Evolutionary conservation across 352 stramenopile genomes (phyloP), one percentile per base, ranked within the genome.

Genomic region (Pythium biforme): DNA sequence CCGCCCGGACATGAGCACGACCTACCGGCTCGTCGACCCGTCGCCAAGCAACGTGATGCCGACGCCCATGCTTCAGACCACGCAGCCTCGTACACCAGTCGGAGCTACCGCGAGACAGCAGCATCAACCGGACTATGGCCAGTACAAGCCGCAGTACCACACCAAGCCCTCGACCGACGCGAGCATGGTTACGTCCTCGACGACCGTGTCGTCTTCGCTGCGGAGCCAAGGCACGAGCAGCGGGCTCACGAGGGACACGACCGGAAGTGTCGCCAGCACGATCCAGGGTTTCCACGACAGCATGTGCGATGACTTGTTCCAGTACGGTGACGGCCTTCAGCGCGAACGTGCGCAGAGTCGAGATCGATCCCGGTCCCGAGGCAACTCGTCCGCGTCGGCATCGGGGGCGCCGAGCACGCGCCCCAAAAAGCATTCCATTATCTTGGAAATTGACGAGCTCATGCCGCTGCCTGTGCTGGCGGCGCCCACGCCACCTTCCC

Each of bases 281-380:
- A 43, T 70, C 45, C 41, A 70, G 26, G 51, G 56, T 14, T 49
- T 70, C 43, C 64, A 70, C 31, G 64, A 70, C 37, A 70, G 64
- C 34, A 57, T 62, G 43, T 63, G 64, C 34, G 52, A 62, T 15
- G 64, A 70, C 27, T 45, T 57, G 6, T 70, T 62, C 52, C n/a
- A 62, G 45, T 62, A 57, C 27, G 64, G 64, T 12, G 64, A 70
- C 26, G 64, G 64, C 7, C 56, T 66, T 15, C 41, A 43, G 12
- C 63, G 49, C 23, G 43, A 70, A 17, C 62, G 48, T 25, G 29
- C 33, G 1, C 1, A 33, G 15, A 59, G 59, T 49, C 59, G 64
- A 20, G 49, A 58, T 4, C 33, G 61, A 12, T 27, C 49, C 31
- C 59, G 49, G 15, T 65, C 59, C 6, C 59, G 59, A 53, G 59